Conservation (phyloP, 1,284 basidiomycete species). For the Leccinum pachyderme region DNA sequence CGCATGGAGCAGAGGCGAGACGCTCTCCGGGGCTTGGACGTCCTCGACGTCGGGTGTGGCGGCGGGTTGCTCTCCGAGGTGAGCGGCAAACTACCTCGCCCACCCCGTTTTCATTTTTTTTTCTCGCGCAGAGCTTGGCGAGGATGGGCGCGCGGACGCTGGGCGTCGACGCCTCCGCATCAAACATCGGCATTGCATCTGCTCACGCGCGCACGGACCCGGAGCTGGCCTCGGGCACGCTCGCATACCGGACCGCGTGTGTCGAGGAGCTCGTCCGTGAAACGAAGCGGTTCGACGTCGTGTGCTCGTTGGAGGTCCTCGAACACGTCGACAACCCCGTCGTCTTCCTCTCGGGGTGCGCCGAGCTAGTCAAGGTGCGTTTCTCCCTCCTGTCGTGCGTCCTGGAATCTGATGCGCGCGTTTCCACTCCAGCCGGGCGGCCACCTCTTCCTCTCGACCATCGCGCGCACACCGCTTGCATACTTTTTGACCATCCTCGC, state of each 20-base stretch:
- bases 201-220: constrained; percentile 84
- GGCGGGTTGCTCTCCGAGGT: constrained; percentile 95
- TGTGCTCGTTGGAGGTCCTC: constrained; percentile 97
- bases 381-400: neutral
- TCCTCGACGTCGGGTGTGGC: constrained; percentile 90
- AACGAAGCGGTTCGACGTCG: constrained; percentile 78
- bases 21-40: constrained; percentile 63
- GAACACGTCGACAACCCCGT: constrained; percentile 96
- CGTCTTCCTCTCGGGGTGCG: constrained; percentile 79
- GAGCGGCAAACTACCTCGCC: neutral
- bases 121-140: constrained; percentile 66
- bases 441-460: constrained; percentile 94
- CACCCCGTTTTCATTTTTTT: constrained; percentile 1
- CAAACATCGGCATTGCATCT: constrained; percentile 86
- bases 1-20: constrained; percentile 32
- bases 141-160: constrained; percentile 84
- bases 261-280: constrained; percentile 74
- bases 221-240: constrained; percentile 37
- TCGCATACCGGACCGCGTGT: constrained; percentile 74
- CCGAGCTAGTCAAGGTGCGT: constrained; percentile 80
- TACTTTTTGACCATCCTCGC: constrained; percentile 89
- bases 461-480: constrained; percentile 89
- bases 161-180: constrained; percentile 87
- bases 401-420: neutral
- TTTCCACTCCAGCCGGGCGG: constrained; percentile 74